phyloP scores from a whole-genome alignment of 257 asterid genomes.

The Galeopsis tetrahit region DNA sequence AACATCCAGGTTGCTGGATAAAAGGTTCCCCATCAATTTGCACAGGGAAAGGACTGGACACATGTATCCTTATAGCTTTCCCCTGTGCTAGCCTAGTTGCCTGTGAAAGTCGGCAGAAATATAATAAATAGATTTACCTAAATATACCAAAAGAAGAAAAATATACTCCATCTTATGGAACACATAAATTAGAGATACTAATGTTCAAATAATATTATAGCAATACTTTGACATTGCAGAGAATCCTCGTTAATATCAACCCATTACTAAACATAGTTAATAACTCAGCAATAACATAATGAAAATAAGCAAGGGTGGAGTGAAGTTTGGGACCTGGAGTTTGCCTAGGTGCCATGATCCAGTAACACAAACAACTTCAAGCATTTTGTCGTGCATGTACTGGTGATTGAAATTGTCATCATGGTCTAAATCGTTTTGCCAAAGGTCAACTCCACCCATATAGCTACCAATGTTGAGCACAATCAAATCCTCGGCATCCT shows the following conservation, averaged over 20 bases:
- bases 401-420: slow-evolving; percentile 72
- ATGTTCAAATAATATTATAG: no score
- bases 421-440: slow-evolving; percentile 83
- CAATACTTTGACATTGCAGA: no score
- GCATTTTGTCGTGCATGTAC: slow-evolving; percentile 79
- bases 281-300: not conserved
- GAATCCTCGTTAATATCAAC: not conserved
- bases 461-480: slow-evolving; percentile 92
- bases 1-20: slow-evolving; percentile 86
- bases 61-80: slow-evolving; percentile 56
- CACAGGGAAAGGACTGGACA: slow-evolving; percentile 84
- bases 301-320: slow-evolving; percentile 23
- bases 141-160: slow-evolving; percentile 6
- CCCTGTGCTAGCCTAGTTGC: slow-evolving; percentile 95
- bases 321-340: slow-evolving; percentile 64
- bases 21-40: slow-evolving; percentile 94
- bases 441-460: slow-evolving; percentile 93
- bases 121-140: not conserved
- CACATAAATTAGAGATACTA: no score
- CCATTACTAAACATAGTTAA: not conserved
- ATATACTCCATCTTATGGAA: not conserved
- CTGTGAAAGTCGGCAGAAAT: slow-evolving; percentile 56
- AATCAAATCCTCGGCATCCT: slow-evolving; percentile 87
- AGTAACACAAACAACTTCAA: slow-evolving; percentile 85
- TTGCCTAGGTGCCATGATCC: slow-evolving; percentile 97